Evolutionary conservation across 139 green algal genomes (phyloP).

Genomic region (Diplosphaera chodatii): DNA sequence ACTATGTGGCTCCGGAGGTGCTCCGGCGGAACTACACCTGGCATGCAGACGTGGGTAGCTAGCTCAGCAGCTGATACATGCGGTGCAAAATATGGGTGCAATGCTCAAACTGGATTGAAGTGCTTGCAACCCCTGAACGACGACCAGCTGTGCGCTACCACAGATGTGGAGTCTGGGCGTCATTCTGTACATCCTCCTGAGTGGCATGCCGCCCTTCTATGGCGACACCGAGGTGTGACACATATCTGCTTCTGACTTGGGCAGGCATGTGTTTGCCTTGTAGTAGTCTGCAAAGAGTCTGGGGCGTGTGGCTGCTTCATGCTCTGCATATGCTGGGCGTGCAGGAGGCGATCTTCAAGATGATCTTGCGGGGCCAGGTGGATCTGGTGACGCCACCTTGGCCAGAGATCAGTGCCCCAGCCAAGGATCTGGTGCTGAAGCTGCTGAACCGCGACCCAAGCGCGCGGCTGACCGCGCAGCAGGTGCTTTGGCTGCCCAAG

Average conservation of each 20-base stretch:
- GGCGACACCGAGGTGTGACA: conserved; percentile 62
- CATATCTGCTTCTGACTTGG: no score
- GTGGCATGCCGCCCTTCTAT: conserved; percentile 82
- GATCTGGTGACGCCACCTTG: conserved; percentile 37
- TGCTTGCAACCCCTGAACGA: background rate
- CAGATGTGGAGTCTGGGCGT: conserved; percentile 87
- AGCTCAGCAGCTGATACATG: no score
- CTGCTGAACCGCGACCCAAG: conserved; percentile 34
- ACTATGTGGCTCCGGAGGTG: conserved; percentile 78
- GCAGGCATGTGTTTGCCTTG: no score
- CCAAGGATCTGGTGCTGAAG: conserved; percentile 33
- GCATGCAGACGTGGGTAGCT: conserved; percentile 37
- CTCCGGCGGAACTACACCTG: conserved; percentile 50
- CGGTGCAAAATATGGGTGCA: no score
- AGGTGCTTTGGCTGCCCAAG: background rate
- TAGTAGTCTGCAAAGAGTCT: no score
- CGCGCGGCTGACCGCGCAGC: conserved; percentile 14
- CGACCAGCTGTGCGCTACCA: background rate
- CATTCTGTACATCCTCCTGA: conserved; percentile 88
- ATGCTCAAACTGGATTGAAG: no score
- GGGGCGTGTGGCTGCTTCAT: no score
- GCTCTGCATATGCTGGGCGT: background rate
- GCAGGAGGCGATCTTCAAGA: conserved; percentile 62
- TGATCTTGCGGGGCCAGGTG: conserved; percentile 26
- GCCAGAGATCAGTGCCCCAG: conserved; percentile 19